These are phyloP conservation scores for Murraya paniculata DNA, from an alignment of 345 rosid genomes.

Conservation along the genomic window DNA sequence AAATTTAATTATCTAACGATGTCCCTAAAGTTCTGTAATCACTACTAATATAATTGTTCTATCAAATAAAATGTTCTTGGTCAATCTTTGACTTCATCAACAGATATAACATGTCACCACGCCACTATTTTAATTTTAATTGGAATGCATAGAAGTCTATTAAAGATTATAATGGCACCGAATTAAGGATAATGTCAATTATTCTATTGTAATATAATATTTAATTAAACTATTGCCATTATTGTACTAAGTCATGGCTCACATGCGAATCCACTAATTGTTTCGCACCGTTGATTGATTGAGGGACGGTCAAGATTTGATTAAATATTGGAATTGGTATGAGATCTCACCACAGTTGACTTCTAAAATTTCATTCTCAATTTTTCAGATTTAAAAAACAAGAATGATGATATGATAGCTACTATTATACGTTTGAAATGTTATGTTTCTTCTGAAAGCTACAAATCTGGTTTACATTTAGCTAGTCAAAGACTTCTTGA, in stretches of 20 bases:
- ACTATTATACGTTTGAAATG: too few relatives aligned
- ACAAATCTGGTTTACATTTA: too few relatives aligned
- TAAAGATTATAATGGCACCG: neutral
- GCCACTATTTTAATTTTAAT: neutral
- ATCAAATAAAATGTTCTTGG: too few relatives aligned
- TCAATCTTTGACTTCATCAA: neutral
- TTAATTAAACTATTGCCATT: neutral
- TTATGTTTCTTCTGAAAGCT: neutral
- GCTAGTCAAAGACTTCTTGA: too few relatives aligned
- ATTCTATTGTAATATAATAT: neutral
- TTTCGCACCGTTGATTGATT: neutral
- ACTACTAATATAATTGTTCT: too few relatives aligned
- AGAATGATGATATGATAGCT: neutral
- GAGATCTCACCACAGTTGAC: neutral
- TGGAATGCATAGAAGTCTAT: neutral
- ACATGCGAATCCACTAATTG: neutral
- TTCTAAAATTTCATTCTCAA: neutral
- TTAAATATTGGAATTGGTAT: neutral
- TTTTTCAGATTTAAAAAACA: neutral
- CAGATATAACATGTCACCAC: neutral
- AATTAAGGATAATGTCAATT: neutral
- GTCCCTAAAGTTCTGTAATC: too few relatives aligned
- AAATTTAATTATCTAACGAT: too few relatives aligned
- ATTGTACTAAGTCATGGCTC: neutral
- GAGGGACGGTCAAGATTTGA: neutral